phyloP scores from a whole-genome alignment of 768 basidiomycete genomes.

The Boletus pseudopeckii region DNA sequence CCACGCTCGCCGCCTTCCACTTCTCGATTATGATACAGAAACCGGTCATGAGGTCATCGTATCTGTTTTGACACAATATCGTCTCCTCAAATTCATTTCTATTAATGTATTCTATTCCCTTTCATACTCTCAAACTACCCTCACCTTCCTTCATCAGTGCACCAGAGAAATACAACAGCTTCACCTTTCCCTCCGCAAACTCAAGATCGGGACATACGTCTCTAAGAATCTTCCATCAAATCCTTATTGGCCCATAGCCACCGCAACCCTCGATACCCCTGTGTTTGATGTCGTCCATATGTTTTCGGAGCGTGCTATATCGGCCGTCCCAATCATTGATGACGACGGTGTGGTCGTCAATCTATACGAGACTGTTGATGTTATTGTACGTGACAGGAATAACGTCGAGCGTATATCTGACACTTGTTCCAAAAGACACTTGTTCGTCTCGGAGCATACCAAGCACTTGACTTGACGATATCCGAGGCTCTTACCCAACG shows the following conservation, averaged over 20 bases:
- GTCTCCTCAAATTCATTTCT: conserved; percentile 96
- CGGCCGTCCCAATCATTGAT: conserved; percentile 95
- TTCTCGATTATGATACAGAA: conserved; percentile 90
- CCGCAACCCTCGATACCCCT: conserved; percentile 84
- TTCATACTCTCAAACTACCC: conserved; percentile 1
- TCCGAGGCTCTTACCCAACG: conserved; percentile 89
- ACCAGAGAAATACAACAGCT: conserved; percentile 78
- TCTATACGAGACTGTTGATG: conserved; percentile 97
- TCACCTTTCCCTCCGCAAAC: conserved; percentile 73
- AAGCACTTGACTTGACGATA: conserved; percentile 92
- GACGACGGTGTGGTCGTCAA: conserved; percentile 91
- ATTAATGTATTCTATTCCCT: conserved; percentile 69
- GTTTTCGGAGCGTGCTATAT: conserved; percentile 94
- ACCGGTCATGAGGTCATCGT: conserved; percentile 96
- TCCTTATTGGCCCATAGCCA: conserved; percentile 87
- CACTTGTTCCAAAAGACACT: conserved; percentile 60
- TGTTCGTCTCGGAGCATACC: conserved; percentile 90
- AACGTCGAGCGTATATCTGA: conserved; percentile 1
- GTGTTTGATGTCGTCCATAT: conserved; percentile 99
- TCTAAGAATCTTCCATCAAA: conserved; percentile 49
- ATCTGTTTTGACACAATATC: conserved; percentile 94
- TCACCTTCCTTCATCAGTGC: conserved; percentile 52
- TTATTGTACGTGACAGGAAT: conserved; percentile 59
- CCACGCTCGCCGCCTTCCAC: conserved; percentile 89
- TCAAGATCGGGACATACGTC: conserved; percentile 94